phyloP scores from a whole-genome alignment of 2,329 filamentous ascomycete genomes.

The Fusarium robinianum region DNA sequence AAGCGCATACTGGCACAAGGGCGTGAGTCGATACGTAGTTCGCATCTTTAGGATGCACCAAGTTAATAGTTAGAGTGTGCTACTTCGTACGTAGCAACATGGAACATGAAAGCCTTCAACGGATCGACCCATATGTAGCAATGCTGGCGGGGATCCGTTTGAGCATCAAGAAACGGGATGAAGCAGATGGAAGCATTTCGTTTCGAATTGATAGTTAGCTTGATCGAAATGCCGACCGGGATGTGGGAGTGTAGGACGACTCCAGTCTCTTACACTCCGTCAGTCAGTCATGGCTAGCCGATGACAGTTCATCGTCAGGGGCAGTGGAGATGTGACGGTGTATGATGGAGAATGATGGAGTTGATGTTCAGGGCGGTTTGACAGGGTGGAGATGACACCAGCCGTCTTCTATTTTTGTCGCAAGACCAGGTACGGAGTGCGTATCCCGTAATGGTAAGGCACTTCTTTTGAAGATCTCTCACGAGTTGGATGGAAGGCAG shows the following conservation, averaged over 20 bases:
- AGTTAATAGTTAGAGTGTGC: too few species aligned
- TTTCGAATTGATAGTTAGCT: neutral
- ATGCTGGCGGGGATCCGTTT: too few species aligned
- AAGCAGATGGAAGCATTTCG: neutral
- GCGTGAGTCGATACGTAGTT: too few species aligned
- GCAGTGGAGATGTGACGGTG: slow-evolving; percentile 26
- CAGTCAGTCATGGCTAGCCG: slow-evolving; percentile 7
- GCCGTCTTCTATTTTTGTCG: slow-evolving; percentile 31
- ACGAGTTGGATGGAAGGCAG: too few species aligned
- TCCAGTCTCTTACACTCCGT: slow-evolving; percentile 13
- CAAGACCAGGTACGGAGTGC: slow-evolving; percentile 11
- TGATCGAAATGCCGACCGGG: too few species aligned
- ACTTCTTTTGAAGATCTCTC: too few species aligned
- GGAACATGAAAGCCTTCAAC: too few species aligned
- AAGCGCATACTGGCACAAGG: too few species aligned
- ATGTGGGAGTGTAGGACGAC: slow-evolving; percentile 10
- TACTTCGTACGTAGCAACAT: too few species aligned
- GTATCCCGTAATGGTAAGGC: too few species aligned
- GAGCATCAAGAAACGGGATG: neutral
- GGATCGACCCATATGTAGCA: too few species aligned
- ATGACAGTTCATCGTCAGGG: slow-evolving; percentile 32
- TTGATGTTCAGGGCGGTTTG: slow-evolving; percentile 31
- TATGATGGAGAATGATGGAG: slow-evolving; percentile 34
- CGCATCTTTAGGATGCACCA: too few species aligned
- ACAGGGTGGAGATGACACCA: slow-evolving; percentile 4